phyloP scores from a whole-genome alignment of 257 asterid species.

The Cinchona pubescens region DNA sequence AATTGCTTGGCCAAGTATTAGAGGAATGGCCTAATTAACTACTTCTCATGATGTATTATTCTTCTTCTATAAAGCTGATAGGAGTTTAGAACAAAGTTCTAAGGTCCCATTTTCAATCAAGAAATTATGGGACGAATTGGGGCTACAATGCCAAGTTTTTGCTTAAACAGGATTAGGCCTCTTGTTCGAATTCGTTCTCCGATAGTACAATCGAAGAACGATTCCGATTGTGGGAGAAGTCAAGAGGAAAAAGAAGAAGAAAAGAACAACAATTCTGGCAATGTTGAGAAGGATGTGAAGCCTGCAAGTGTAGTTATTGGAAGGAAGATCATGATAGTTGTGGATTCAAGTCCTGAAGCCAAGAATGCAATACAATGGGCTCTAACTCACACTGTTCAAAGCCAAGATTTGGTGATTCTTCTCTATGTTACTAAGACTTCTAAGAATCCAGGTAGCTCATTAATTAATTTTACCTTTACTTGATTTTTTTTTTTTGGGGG shows the following conservation, averaged over 20 bases:
- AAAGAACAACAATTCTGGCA: slow-evolving; percentile 2
- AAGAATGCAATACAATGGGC: slow-evolving; percentile 76
- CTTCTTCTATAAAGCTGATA: slow-evolving; percentile 23
- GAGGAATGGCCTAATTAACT: background rate
- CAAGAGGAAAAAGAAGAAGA: slow-evolving; percentile 16
- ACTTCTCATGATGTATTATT: slow-evolving; percentile 15
- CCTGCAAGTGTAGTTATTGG: slow-evolving; percentile 29
- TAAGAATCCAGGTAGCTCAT: slow-evolving; percentile 44
- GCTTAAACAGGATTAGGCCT: slow-evolving; percentile 74
- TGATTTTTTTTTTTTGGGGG: background rate
- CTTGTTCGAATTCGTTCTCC: slow-evolving; percentile 64
- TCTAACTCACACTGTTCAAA: slow-evolving; percentile 64
- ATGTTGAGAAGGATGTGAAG: slow-evolving; percentile 20
- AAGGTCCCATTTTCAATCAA: slow-evolving; percentile 11
- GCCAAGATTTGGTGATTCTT: slow-evolving; percentile 59
- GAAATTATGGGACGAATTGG: slow-evolving; percentile 46
- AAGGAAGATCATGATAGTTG: slow-evolving; percentile 72
- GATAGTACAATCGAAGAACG: slow-evolving; percentile 27
- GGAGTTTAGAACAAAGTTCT: background rate
- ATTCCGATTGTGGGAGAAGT: background rate
- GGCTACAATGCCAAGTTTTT: slow-evolving; percentile 59
- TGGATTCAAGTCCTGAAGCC: slow-evolving; percentile 59
- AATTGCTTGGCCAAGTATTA: slow-evolving; percentile 10
- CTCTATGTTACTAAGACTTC: slow-evolving; percentile 53
- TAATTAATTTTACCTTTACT: background rate